These are phyloP conservation scores for Fusarium clavum DNA, from an alignment of 2,329 filamentous ascomycete species.

Conservation along the genomic window DNA sequence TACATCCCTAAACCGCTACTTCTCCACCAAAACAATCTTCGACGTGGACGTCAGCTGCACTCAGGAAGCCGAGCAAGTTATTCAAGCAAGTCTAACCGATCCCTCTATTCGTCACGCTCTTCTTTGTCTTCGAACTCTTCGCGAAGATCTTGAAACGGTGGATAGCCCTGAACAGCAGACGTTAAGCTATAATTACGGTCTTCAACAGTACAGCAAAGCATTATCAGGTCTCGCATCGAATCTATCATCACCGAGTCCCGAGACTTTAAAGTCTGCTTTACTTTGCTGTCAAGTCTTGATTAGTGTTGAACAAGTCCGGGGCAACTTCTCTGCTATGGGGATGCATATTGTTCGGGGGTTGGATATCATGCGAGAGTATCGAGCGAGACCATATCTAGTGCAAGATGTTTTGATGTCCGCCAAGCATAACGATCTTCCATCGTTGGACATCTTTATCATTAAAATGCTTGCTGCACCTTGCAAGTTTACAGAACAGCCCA, in stretches of 20 bases:
- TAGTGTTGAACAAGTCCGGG: slow-evolving; percentile 59
- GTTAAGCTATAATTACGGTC: slow-evolving; percentile 51
- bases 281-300: slow-evolving; percentile 61
- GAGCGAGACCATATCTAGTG: slow-evolving; percentile 51
- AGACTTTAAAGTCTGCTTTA: slow-evolving; percentile 53
- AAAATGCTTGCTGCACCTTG: slow-evolving; percentile 58
- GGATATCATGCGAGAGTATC: slow-evolving; percentile 57
- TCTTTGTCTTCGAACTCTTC: slow-evolving; percentile 54
- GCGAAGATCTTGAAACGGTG: slow-evolving; percentile 54
- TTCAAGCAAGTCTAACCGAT: slow-evolving; percentile 54
- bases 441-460: slow-evolving; percentile 57
- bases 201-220: slow-evolving; percentile 57
- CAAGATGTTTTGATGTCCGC: slow-evolving; percentile 49
- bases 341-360: slow-evolving; percentile 58
- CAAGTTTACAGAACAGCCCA: slow-evolving; percentile 52
- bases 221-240: slow-evolving; percentile 55
- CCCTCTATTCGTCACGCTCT: slow-evolving; percentile 54
- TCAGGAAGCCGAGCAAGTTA: slow-evolving; percentile 55
- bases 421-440: slow-evolving; percentile 50
- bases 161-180: slow-evolving; percentile 46
- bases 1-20: slow-evolving; percentile 52
- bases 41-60: slow-evolving; percentile 53
- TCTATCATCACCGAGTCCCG: slow-evolving; percentile 49
- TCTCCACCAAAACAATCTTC: slow-evolving; percentile 58
- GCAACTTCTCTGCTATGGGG: slow-evolving; percentile 56